Evolutionary conservation across 2,329 filamentous ascomycete genomes (phyloP), one percentile per base, ranked within the genome.

Genomic region (Talaromyces sp.): DNA sequence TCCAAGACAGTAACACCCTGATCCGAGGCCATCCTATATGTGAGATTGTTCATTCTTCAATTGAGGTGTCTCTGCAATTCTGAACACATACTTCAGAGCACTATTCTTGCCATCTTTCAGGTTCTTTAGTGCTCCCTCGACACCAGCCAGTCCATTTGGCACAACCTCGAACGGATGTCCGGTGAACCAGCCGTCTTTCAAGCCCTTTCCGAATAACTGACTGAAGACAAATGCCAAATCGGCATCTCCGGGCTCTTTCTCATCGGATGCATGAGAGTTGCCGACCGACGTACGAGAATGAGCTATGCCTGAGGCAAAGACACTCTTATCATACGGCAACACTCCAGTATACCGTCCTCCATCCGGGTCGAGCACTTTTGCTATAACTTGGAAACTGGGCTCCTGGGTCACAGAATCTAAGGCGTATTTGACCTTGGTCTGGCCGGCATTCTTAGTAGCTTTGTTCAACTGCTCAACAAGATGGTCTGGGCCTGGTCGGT

Each of bases 51-150:
- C 56, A 6, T 43, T 13, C 56, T 22, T 27, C 39, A 58, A 17
- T 27, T 58, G 56, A 3, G 70, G 69, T 27, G 84, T 85, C 43
- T 86, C 83, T 9, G 69, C 79, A 73, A 87, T 82, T 67, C 78
- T 79, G 70, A 86, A 86, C 0, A 90, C 84, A 77, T 88, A 90
- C 76, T 90, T 90, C 0, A 86, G 80, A 1, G 82, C 88, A 70
- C 84, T 88, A 25, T 85, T 86, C 74, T 85, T 86, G 0, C 88
- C 88, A 33, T 80, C 81, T 72, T 83, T 85, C 71, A 90, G 73
- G 67, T 86, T 83, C 68, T 74, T 73, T 74, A 90, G 71, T 0
- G 78, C 87, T 39, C 71, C 75, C 70, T 87, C 76, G 2, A 89
- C 73, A 0, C 86, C 85, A 19, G 64, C 78, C 60, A 89, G 69